phyloP scores from a whole-genome alignment of 768 basidiomycete genomes.

The Lactarius sanguifluus region DNA sequence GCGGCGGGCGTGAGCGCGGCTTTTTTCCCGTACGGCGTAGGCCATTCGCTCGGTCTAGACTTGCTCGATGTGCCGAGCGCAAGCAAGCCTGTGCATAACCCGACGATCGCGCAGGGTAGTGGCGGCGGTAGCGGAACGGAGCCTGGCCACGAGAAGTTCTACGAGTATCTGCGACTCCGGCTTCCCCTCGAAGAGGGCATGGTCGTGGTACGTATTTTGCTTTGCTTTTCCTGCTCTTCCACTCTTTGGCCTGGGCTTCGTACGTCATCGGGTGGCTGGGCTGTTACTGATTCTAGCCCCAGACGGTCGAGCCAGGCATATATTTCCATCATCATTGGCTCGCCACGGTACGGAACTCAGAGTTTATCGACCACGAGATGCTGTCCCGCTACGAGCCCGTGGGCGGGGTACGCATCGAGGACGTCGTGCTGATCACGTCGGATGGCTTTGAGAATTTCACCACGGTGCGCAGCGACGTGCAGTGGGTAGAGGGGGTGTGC shows the following conservation, averaged over 20 bases:
- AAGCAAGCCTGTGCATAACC: slow-evolving; percentile 62
- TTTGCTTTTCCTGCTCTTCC: background rate
- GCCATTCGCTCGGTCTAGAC: slow-evolving; percentile 90
- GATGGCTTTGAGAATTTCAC: slow-evolving; percentile 83
- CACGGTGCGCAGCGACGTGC: slow-evolving; percentile 76
- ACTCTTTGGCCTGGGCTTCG: background rate
- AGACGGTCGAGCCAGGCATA: slow-evolving; percentile 91
- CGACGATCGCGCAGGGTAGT: slow-evolving; percentile 42
- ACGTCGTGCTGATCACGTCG: slow-evolving; percentile 77
- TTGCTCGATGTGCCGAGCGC: slow-evolving; percentile 89
- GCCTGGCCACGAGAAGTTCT: slow-evolving; percentile 59
- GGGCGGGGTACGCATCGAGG: slow-evolving; percentile 93
- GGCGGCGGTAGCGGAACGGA: slow-evolving; percentile 9
- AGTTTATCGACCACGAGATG: slow-evolving; percentile 66
- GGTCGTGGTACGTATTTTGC: slow-evolving; percentile 67
- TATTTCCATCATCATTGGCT: slow-evolving; percentile 84
- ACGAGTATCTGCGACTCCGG: slow-evolving; percentile 76
- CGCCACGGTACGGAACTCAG: slow-evolving; percentile 58
- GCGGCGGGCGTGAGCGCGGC: slow-evolving; percentile 76
- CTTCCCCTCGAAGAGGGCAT: slow-evolving; percentile 72
- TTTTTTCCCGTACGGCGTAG: slow-evolving; percentile 94
- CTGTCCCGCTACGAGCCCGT: slow-evolving; percentile 73
- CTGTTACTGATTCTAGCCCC: slow-evolving; percentile 16
- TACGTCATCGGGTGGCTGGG: background rate
- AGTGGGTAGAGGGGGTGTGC: slow-evolving; percentile 81